Evolutionary conservation across 2,329 filamentous ascomycete species (phyloP).

Genomic region (Neoscytalidium dimidiatum): DNA sequence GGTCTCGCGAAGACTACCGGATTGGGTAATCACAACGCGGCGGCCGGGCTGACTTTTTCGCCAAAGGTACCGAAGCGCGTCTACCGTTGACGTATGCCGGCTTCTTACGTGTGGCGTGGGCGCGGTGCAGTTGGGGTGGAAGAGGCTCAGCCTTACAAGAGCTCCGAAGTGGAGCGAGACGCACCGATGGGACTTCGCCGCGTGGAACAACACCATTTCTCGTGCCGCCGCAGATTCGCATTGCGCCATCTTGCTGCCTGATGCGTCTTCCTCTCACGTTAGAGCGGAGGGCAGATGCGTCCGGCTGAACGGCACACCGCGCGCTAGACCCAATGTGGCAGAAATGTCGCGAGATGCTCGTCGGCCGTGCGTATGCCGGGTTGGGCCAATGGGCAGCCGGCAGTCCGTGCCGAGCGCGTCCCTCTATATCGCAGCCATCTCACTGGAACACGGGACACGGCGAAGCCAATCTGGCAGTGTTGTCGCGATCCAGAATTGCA

Average conservation of each 20-base stretch:
- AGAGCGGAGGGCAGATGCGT: no score
- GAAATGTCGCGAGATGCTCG: slow-evolving; percentile 13
- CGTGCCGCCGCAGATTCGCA: no score
- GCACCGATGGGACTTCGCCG: no score
- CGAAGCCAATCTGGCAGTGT: neutral
- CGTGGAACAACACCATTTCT: no score
- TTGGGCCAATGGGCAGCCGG: neutral
- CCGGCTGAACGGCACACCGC: no score
- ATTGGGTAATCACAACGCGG: neutral
- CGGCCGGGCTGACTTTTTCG: neutral
- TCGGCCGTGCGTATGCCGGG: no score
- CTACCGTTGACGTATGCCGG: neutral
- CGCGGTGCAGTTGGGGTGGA: neutral
- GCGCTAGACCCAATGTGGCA: neutral
- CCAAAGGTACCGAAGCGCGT: neutral
- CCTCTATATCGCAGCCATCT: neutral
- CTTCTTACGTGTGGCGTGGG: neutral
- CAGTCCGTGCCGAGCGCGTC: neutral
- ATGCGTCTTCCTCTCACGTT: no score
- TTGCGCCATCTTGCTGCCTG: no score
- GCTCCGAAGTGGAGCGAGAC: no score
- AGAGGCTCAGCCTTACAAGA: neutral
- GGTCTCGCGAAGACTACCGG: neutral
- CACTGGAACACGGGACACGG: neutral
- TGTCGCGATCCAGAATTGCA: neutral